These are phyloP conservation scores for Lachnellula occidentalis DNA, from an alignment of 2,329 filamentous ascomycete species.

Conservation along the genomic window DNA sequence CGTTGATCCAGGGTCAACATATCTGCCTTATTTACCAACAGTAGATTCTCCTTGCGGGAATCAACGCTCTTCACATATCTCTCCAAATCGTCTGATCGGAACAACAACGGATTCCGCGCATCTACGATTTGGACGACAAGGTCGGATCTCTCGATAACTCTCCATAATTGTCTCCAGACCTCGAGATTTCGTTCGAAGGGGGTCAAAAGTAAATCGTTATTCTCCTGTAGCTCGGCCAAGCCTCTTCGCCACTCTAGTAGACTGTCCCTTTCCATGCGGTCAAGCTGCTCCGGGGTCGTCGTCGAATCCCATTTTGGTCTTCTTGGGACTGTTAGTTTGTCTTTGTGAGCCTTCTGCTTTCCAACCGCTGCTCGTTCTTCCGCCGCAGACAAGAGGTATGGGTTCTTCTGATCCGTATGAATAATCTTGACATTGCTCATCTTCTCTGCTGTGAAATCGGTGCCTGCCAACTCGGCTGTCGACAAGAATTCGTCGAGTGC, in stretches of 20 bases:
- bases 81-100: conserved; percentile 90
- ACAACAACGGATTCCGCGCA: conserved; percentile 88
- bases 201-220: conserved; percentile 91
- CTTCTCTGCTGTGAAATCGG: conserved; percentile 98
- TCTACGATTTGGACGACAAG: conserved; percentile 97
- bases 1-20: conserved; percentile 93
- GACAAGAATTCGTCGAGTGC: conserved; percentile 94
- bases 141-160: conserved; percentile 95
- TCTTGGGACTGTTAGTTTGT: conserved; percentile 78
- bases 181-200: conserved; percentile 96
- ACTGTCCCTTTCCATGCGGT: conserved; percentile 70
- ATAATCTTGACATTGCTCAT: conserved; percentile 99
- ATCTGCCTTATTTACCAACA: conserved; percentile 97
- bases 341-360: conserved; percentile 79
- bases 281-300: conserved; percentile 79
- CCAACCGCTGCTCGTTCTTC: conserved; percentile 74
- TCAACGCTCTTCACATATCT: conserved; percentile 92
- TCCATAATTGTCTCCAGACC: conserved; percentile 96
- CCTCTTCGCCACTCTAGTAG: conserved; percentile 86
- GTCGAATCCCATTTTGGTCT: conserved; percentile 81
- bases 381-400: conserved; percentile 77
- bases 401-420: conserved; percentile 92
- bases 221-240: conserved; percentile 87
- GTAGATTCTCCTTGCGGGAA: conserved; percentile 77
- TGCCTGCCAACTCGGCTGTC: conserved; percentile 94